Evolutionary conservation across 345 rosid species (phyloP).

Genomic region (Acer campestre): DNA sequence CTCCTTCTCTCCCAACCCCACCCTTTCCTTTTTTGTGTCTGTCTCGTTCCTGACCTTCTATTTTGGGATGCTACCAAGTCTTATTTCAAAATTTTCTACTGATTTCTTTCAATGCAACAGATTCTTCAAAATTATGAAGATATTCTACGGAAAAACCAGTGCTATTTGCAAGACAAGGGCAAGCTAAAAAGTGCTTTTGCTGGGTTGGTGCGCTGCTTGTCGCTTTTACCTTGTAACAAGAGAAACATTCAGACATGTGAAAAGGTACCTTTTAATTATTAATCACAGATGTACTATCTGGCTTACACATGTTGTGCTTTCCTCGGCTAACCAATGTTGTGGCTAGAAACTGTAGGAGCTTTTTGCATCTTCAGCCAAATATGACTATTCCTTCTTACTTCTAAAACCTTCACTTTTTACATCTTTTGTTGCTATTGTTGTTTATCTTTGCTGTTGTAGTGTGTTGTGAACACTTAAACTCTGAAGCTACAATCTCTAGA

Average conservation of each 20-base stretch:
- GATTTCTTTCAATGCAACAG: slow-evolving; percentile 34
- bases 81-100: neutral
- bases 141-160: slow-evolving; percentile 64
- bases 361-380: neutral
- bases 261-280: slow-evolving; percentile 40
- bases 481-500: neutral
- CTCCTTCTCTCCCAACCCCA: neutral
- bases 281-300: slow-evolving; percentile 2
- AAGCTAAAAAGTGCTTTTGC: slow-evolving; percentile 67
- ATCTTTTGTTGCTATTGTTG: neutral
- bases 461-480: neutral
- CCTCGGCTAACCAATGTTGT: neutral
- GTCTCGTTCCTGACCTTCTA: neutral
- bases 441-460: neutral
- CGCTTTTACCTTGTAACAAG: slow-evolving; percentile 54
- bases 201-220: slow-evolving; percentile 76
- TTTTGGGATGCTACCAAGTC: neutral
- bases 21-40: neutral
- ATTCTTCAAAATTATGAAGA: slow-evolving; percentile 78
- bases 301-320: neutral
- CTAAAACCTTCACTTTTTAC: neutral
- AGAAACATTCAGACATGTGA: slow-evolving; percentile 34
- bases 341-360: neutral
- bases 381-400: slow-evolving; percentile 3
- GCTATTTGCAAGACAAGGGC: slow-evolving; percentile 68